Base-by-base conservation (phyloP, 768 basidiomycete species). In the Hericium erinaceus region DNA sequence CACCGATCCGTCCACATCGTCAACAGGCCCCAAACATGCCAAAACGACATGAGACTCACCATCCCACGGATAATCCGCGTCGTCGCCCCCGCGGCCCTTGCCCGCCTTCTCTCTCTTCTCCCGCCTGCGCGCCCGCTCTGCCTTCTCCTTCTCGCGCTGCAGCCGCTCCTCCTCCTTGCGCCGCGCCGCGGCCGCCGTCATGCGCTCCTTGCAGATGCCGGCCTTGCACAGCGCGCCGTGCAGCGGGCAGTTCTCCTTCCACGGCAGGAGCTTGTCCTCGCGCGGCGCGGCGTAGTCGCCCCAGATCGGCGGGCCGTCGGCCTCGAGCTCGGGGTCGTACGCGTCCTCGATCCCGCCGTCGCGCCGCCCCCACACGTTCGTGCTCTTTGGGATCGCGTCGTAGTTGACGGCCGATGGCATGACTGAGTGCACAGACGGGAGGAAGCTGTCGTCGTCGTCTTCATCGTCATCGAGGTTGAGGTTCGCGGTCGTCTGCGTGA, bases 151-250 rank as follows among this genome's bases (percentile, higher is more conserved):
- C 6, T 28, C 39, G n/a, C 61, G n/a, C 48, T 49, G 24, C 22
- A 52, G 33, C 13, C 15, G 24, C 48, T 58, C 56, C 12, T 18
- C 22, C 51, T 12, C n/a, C 22, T 5, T 9, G 13, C 60, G 53
- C 9, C 15, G 10, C 9, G 52, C 54, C 2, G n/a, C 13, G 18
- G 58, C 52, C 11, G 48, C 0, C 4, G 7, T 20, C 39, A 33
- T 54, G 5, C 37, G 44, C 38, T 15, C 57, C 40, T 51, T 24
- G 59, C 61, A 62, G 8, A 62, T 58, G 0, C 57, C 57, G 4
- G 41, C 46, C 28, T 2, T 53, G 55, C 61, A 63, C 48, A 48
- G n/a, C 22, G 51, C 11, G 8, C 61, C 61, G 13, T 63, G 61
- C 9, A 39, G 28, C 13, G 39, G 26, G 15, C 60, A 63, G 0